These are phyloP conservation scores for Juglanconis juglandina DNA, from an alignment of 2,329 filamentous ascomycete genomes.

Conservation along the genomic window DNA sequence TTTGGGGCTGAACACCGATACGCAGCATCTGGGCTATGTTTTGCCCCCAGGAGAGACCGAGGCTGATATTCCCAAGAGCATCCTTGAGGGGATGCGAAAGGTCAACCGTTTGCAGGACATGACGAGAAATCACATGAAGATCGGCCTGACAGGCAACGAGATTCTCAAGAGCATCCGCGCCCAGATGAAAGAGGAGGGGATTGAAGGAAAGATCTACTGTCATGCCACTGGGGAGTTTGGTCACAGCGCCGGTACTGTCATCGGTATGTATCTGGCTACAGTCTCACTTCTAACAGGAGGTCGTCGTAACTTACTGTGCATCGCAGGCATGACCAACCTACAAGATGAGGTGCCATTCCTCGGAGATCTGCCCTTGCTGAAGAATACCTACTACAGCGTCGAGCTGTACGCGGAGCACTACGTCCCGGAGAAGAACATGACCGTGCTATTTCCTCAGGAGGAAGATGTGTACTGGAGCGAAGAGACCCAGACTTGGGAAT, in stretches of 20 bases:
- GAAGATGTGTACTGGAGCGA: constrained; percentile 48
- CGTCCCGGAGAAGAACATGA: constrained; percentile 41
- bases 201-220: constrained; percentile 46
- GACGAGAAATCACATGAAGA: constrained; percentile 39
- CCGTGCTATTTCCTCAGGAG: constrained; percentile 44
- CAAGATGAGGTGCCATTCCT: constrained; percentile 44
- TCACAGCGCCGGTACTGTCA: constrained; percentile 45
- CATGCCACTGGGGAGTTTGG: constrained; percentile 51
- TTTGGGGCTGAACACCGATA: constrained; percentile 46
- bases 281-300: not conserved
- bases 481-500: constrained; percentile 39
- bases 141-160: constrained; percentile 42
- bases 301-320: not conserved
- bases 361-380: constrained; percentile 43
- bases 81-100: constrained; percentile 41
- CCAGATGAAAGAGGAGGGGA: constrained; percentile 41
- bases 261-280: constrained; percentile 32
- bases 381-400: constrained; percentile 47
- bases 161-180: constrained; percentile 37
- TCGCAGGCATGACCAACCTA: constrained; percentile 46
- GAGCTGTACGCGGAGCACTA: constrained; percentile 47
- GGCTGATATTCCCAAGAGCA: constrained; percentile 37
- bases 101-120: constrained; percentile 48
- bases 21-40: constrained; percentile 49
- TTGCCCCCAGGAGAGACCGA: constrained; percentile 39